Evolutionary conservation across 129 eudicot genomes (phyloP).

Genomic region (carrot (Daucus carota)): DNA sequence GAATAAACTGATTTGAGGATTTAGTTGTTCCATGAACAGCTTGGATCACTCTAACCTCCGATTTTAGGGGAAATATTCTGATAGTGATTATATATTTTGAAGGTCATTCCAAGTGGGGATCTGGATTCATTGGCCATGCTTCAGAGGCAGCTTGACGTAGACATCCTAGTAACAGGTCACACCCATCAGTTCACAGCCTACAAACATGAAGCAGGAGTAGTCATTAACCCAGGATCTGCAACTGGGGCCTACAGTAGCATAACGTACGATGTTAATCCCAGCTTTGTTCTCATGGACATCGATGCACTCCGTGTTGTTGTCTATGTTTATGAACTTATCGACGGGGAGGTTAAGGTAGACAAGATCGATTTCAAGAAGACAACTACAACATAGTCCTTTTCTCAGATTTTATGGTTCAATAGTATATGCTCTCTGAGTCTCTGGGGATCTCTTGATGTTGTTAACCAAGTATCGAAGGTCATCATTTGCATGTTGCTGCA

Average conservation of each 20-base stretch:
- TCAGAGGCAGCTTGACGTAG: conserved; percentile 94
- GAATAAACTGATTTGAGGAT: neutral
- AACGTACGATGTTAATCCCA: conserved; percentile 93
- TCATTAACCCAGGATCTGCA: conserved; percentile 97
- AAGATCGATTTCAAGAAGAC: conserved; percentile 97
- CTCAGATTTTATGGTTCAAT: neutral
- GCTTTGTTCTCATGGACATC: conserved; percentile 98
- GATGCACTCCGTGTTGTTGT: conserved; percentile 96
- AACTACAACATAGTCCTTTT: conserved; percentile 25
- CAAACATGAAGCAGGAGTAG: conserved; percentile 99
- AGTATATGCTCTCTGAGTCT: neutral
- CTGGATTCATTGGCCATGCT: conserved; percentile 97
- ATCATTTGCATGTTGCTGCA: neutral
- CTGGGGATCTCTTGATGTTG: neutral
- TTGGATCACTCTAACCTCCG: neutral
- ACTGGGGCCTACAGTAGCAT: conserved; percentile 97
- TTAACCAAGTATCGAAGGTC: neutral
- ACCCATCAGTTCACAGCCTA: conserved; percentile 97
- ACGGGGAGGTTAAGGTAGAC: conserved; percentile 98
- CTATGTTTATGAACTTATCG: conserved; percentile 94
- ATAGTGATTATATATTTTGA: neutral
- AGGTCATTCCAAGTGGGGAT: conserved; percentile 99
- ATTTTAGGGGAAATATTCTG: neutral
- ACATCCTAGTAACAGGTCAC: conserved; percentile 92
- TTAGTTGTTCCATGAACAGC: neutral